These are phyloP conservation scores for Cyclotella baltica DNA, from an alignment of 108 stramenopile genomes.

Conservation along the genomic window DNA sequence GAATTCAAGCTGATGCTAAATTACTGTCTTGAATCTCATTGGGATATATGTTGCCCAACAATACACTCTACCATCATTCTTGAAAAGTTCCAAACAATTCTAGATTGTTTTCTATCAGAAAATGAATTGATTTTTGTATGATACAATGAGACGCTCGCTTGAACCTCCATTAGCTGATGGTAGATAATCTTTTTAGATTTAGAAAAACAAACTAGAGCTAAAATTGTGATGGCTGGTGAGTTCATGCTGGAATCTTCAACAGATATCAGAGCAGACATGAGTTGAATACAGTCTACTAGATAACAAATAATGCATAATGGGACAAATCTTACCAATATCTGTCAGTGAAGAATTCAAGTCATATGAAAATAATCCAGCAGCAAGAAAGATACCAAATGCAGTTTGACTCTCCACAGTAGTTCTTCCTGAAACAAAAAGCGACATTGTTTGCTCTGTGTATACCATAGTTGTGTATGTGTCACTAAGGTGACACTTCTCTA, in stretches of 20 bases:
- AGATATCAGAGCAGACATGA: too few species aligned
- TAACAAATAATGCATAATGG: too few species aligned
- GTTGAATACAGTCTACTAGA: too few species aligned
- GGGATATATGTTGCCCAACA: constrained; percentile 24
- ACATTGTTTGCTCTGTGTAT: not conserved
- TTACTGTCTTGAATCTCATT: not conserved
- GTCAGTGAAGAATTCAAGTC: constrained; percentile 17
- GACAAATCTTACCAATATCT: too few species aligned
- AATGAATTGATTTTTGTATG: constrained; percentile 27
- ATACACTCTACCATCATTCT: constrained; percentile 45
- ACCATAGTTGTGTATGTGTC: not conserved
- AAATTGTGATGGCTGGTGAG: constrained; percentile 21
- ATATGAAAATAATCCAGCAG: constrained; percentile 45
- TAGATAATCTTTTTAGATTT: constrained; percentile 20
- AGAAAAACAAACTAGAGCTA: constrained; percentile 23
- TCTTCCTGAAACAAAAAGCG: constrained; percentile 12
- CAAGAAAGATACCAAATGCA: constrained; percentile 44
- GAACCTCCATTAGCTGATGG: constrained; percentile 3
- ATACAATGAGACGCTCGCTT: constrained; percentile 18
- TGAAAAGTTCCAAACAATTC: constrained; percentile 41
- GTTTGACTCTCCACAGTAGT: constrained; percentile 18
- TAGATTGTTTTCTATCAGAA: constrained; percentile 20
- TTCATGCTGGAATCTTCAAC: too few species aligned
- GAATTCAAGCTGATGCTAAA: not conserved
- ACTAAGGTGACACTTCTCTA: constrained; percentile 27